Base-by-base conservation (phyloP, 257 asterid species). In the Solanum appendiculatum region DNA sequence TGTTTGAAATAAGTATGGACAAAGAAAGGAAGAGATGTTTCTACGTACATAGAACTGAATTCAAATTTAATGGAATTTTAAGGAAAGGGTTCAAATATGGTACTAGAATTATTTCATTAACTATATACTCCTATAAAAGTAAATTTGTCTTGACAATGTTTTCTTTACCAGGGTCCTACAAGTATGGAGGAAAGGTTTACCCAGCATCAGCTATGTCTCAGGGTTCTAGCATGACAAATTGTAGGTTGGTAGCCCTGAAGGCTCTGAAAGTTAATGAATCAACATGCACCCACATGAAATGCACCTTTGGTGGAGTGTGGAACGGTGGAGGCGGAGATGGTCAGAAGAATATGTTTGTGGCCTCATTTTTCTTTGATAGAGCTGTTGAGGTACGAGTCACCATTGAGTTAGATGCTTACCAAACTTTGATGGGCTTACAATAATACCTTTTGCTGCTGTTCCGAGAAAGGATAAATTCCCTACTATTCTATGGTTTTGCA, bases 291-390 rank as follows among this genome's bases (percentile, higher is more conserved):
- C 98, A 97, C 91, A 95, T 97, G 98, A 95, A 97, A 92, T 97
- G 99, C 90, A 95, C 99, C 42, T 97, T 97, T 91, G 99, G 98
- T 33, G 99, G 98, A 63, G 90, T 97, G 86, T 97, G 99, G 99
- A 97, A 93, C 75, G 99, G 99, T 56, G 99, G 99, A 46, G 98
- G 99, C 39, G 99, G 99, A 10, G 98, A 95, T 90, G 99, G 99
- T 86, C 98, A 93, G 91, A 97, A 94, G 93, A 95, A 95, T 91
- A 91, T 97, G 60, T 97, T 94, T 70, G 99, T 97, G 58, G 99
- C 99, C 81, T 97, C 99, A 44, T 97, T 97, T 88, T 97, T 97
- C 90, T 97, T 94, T 81, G 98, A 95, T 89, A 93, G 99, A 93
- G 99, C 99, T 85, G 96, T 95, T 44, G 98, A 97, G 99, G 99